A percentile compares a stretch with the other conserved stretches of the same genome.
Evolutionary conservation across 108 stramenopile genomes (phyloP).

Genomic region (Seminavis robusta): DNA sequence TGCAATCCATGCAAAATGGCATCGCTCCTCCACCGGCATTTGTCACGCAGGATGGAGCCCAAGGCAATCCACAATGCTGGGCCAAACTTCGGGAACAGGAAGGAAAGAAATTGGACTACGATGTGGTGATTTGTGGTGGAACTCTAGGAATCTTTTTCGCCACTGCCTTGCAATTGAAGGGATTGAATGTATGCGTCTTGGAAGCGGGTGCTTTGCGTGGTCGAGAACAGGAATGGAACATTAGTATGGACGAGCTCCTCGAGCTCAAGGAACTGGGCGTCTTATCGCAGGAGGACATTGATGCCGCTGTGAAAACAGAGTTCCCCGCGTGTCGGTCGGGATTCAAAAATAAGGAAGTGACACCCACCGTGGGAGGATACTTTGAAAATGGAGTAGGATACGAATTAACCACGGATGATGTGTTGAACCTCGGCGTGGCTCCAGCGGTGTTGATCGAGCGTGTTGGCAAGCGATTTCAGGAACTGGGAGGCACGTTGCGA

Average conservation of each 20-base stretch:
- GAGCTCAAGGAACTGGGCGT: slow-evolving; percentile 78
- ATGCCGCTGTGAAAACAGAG: slow-evolving; percentile 68
- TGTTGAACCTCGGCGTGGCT: slow-evolving; percentile 75
- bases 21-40: slow-evolving; percentile 44
- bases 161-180: slow-evolving; percentile 67
- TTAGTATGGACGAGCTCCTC: slow-evolving; percentile 78
- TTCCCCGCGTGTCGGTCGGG: slow-evolving; percentile 76
- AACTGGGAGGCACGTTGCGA: slow-evolving; percentile 54
- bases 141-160: slow-evolving; percentile 93
- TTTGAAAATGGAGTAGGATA: slow-evolving; percentile 78
- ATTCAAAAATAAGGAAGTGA: slow-evolving; percentile 72
- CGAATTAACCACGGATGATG: slow-evolving; percentile 69
- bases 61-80: slow-evolving; percentile 68
- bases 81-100: slow-evolving; percentile 45
- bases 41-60: slow-evolving; percentile 61
- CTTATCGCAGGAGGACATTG: slow-evolving; percentile 72
- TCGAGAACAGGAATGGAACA: slow-evolving; percentile 95
- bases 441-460: slow-evolving; percentile 59
- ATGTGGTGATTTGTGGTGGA: slow-evolving; percentile 88
- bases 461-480: slow-evolving; percentile 49
- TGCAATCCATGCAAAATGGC: slow-evolving; percentile 27
- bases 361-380: slow-evolving; percentile 67
- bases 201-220: slow-evolving; percentile 81
- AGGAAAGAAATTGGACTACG: slow-evolving; percentile 56
- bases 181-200: slow-evolving; percentile 71